Evolutionary conservation across 257 asterid species (phyloP).

Genomic region (Solanum etuberosum): DNA sequence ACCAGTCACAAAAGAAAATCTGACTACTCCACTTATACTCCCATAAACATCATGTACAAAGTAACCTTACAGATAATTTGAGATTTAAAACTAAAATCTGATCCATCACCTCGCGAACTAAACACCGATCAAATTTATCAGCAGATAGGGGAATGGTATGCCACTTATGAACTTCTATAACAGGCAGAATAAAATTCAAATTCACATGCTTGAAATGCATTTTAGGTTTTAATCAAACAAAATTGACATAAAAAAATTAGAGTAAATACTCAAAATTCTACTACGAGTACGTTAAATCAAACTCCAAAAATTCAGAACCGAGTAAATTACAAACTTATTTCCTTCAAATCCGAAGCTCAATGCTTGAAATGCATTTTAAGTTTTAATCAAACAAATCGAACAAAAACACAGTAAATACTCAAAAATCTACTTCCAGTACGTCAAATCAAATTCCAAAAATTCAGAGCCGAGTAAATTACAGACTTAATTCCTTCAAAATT

Average conservation of each 20-base stretch:
- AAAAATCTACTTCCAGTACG: not conserved
- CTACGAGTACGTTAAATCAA: not conserved
- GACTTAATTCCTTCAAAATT: not conserved
- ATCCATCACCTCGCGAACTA: not conserved
- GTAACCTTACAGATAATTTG: not conserved
- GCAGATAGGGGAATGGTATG: not conserved
- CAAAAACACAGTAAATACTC: not conserved
- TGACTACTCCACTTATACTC: not conserved
- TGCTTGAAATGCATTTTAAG: not conserved
- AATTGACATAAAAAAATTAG: not conserved
- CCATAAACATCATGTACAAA: not conserved
- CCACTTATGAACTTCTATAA: not conserved
- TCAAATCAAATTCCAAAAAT: not conserved
- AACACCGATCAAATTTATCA: not conserved
- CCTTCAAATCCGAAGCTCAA: not conserved
- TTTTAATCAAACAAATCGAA: not conserved
- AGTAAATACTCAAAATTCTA: not conserved
- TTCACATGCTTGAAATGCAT: not conserved
- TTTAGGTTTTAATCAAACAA: not conserved
- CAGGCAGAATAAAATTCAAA: not conserved
- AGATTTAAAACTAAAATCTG: not conserved
- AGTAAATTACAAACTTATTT: not conserved
- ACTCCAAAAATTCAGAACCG: not conserved
- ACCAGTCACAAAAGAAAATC: not conserved
- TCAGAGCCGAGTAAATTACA: not conserved